Evolutionary conservation across 306 rosid genomes (phyloP), one percentile per base, ranked within the genome.

Genomic region (Quercus suber): DNA sequence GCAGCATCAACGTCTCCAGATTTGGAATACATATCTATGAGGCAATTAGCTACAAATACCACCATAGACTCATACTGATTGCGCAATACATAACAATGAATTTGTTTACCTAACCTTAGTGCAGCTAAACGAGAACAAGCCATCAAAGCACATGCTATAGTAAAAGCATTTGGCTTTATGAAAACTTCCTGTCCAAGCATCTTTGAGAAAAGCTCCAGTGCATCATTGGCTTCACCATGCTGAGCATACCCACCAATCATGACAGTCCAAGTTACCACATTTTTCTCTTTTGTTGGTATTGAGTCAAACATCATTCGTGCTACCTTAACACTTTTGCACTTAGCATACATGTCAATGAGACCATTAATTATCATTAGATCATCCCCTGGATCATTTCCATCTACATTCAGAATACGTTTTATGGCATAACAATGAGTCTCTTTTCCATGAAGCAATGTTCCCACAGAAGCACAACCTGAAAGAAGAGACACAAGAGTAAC

Each of bases 181-280:
- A 80, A 77, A 25, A 69, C 67, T 53, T 78, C 82, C 11, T 60
- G 80, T 78, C 77, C 76, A 58, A 94, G 88, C 92, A 94, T 94
- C 43, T 87, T 83, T 8, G 89, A 84, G 85, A 94, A 89, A 74
- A 92, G 93, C 72, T 84, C 86, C 10, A 94, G 76, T 0, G 98
- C 93, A 76, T 84, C 80, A 56, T 92, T 94, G 58, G 97, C 96
- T 88, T 94, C 97, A 11, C 93, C 93, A 77, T 89, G 91, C 70
- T 94, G 97, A 11, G 97, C 96, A 87, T 90, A 94, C 45, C 98
- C 98, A 43, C 97, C 98, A 74, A 92, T 94, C 91, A 92, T 88
- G 83, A 87, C 90, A 23, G 96, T 90, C 98, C 98, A 92, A 51
- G 93, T 90, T 76, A 92, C 98, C 82, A 92, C 98, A 77, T 86